Percentiles rank a stretch among this genome's conserved stretches.
Evolutionary conservation across 2,329 filamentous ascomycete species (phyloP).

Genomic region (Hymenoscyphus fructigenus): DNA sequence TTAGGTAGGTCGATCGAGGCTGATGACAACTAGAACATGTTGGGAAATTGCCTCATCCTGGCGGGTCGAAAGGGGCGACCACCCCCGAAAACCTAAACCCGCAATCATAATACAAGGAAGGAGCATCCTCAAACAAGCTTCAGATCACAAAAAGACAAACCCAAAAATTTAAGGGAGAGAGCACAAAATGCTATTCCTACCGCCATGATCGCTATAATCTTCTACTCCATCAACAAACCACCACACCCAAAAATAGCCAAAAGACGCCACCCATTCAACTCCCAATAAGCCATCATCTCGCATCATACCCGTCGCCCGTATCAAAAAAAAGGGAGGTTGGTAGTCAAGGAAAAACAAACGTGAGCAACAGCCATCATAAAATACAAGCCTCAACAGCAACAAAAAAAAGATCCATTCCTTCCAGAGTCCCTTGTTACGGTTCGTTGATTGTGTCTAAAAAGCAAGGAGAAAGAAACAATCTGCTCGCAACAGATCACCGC

Average conservation of each 20-base stretch:
- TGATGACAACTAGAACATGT: too few relatives aligned
- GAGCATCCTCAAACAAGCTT: neutral
- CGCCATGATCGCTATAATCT: neutral
- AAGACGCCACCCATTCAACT: neutral
- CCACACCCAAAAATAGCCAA: neutral
- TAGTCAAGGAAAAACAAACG: neutral
- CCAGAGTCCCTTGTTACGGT: neutral
- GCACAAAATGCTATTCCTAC: neutral
- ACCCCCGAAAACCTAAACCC: too few relatives aligned
- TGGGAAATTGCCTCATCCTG: too few relatives aligned
- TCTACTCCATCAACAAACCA: neutral
- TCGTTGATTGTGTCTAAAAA: neutral
- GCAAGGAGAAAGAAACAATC: neutral
- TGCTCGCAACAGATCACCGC: conserved; percentile 21
- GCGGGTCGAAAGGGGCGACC: too few relatives aligned
- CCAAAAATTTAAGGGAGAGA: neutral
- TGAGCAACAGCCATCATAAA: neutral
- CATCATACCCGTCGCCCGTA: neutral
- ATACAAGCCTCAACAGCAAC: neutral
- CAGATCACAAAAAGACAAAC: neutral
- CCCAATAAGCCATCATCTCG: neutral
- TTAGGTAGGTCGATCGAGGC: too few relatives aligned
- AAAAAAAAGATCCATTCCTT: neutral
- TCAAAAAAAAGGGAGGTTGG: neutral
- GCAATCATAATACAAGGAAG: too few relatives aligned